Base-by-base conservation (phyloP, 2,329 filamentous ascomycete genomes). In the Periconia digitata region DNA sequence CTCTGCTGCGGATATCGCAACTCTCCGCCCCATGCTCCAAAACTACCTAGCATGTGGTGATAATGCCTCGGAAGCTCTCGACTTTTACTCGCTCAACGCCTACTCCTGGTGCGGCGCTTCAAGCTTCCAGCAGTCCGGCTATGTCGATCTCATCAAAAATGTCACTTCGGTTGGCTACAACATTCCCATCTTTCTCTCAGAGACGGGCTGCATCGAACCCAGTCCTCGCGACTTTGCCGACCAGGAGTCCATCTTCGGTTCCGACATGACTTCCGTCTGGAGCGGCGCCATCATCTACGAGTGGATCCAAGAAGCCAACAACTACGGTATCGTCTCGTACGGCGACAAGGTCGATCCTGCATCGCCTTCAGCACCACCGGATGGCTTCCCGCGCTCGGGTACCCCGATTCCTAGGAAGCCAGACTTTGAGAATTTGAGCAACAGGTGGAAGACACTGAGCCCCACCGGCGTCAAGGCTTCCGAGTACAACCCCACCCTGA, bases 251-350 rank as follows among this genome's bases (percentile, higher is more conserved):
- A 89, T 95, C 58, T 87, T 94, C 60, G 86, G 88, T 37, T 59
- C 78, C 0, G 72, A 89, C 2, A 95, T 95, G 90, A 74, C 80
- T 6, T 76, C 78, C 73, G 84, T 77, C 22, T 86, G 82, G 79
- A 91, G 87, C 43, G 90, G 90, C 46, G 80, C 88, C 44, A 91
- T 95, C 54, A 79, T 95, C 56, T 95, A 95, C 72, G 90, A 95
- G 68, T 95, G 90, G 90, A 90, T 95, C 54, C 76, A 92, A 66
- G 90, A 95, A 71, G 76, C 81, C 43, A 95, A 95, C 71, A 72
- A 89, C 62, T 95, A 95, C 70, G 90, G 90, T 34, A 77, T 95
- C 29, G 81, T 95, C 59, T 85, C 80, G 17, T 95, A 95, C 66
- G 89, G 87, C 1, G 74, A 81, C 3, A 71, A 76, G n/a, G 79